phyloP scores from a whole-genome alignment of 2,329 filamentous ascomycete genomes.

The Cordyceps tenuipes region DNA sequence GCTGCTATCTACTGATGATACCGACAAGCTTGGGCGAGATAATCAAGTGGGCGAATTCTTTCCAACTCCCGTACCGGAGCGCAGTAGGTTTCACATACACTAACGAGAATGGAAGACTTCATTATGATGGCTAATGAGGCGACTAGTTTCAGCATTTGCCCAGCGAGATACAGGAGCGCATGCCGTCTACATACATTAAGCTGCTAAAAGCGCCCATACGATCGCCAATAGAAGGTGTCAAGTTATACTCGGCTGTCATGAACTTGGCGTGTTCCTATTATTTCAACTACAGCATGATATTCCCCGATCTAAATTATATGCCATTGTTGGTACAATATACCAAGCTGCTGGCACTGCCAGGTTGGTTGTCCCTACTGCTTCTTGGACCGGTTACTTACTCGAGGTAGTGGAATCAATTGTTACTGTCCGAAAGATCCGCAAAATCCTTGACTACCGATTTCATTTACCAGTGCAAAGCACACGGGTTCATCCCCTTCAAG shows the following conservation, averaged over 20 bases:
- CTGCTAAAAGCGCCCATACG: constrained; percentile 44
- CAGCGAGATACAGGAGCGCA: constrained; percentile 53
- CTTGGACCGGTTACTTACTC: constrained; percentile 18
- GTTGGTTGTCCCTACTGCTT: constrained; percentile 31
- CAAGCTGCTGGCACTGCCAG: constrained; percentile 64
- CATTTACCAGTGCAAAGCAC: constrained; percentile 41
- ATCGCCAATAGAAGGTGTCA: constrained; percentile 38
- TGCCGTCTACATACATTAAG: constrained; percentile 54
- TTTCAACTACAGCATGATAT: constrained; percentile 57
- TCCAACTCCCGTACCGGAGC: constrained; percentile 63
- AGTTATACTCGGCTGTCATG: constrained; percentile 57
- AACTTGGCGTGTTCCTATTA: constrained; percentile 56
- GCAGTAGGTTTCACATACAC: constrained; percentile 40
- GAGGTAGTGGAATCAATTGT: constrained; percentile 45
- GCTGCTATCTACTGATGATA: constrained; percentile 62
- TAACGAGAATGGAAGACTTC: background rate
- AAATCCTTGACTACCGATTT: constrained; percentile 41
- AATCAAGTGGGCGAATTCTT: constrained; percentile 55
- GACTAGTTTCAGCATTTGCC: constrained; percentile 49
- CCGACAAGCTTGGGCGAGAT: constrained; percentile 71
- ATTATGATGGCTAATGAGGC: background rate
- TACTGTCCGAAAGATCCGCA: constrained; percentile 36
- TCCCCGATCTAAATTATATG: constrained; percentile 65
- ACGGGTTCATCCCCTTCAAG: constrained; percentile 42
- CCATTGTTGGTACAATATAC: constrained; percentile 62